phyloP scores from a whole-genome alignment of 2,329 filamentous ascomycete genomes.

The Cercospora zeina region DNA sequence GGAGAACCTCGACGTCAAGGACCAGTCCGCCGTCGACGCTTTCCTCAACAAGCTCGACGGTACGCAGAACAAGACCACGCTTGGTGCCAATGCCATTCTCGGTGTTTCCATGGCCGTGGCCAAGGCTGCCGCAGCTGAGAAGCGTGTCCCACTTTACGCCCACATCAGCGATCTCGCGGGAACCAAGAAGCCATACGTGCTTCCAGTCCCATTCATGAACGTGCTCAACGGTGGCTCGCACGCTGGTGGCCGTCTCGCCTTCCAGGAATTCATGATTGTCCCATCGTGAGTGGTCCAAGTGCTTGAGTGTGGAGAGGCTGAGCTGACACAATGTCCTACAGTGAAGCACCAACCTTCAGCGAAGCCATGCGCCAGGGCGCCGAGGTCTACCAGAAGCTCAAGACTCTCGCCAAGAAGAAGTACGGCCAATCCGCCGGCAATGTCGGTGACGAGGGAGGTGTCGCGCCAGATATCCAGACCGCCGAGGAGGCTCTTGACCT shows the following conservation, averaged over 20 bases:
- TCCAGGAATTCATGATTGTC: constrained; percentile 61
- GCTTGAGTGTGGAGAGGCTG: no score
- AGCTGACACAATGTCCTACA: constrained; percentile 29
- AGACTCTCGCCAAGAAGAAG: constrained; percentile 96
- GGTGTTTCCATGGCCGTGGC: constrained; percentile 62
- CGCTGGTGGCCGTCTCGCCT: constrained; percentile 81
- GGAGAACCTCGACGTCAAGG: constrained; percentile 56
- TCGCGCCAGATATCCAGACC: constrained; percentile 97
- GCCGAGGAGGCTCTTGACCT: constrained; percentile 95
- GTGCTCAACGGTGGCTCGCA: constrained; percentile 76
- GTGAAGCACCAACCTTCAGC: constrained; percentile 76
- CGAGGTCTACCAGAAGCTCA: constrained; percentile 98
- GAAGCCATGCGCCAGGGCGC: constrained; percentile 95
- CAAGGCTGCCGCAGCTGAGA: constrained; percentile 58
- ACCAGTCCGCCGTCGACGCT: constrained; percentile 56
- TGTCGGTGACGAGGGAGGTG: constrained; percentile 98
- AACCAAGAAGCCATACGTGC: constrained; percentile 56
- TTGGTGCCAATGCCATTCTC: constrained; percentile 62
- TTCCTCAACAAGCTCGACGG: constrained; percentile 59
- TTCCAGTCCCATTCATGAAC: constrained; percentile 61
- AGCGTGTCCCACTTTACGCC: constrained; percentile 58
- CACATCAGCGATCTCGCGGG: constrained; percentile 58
- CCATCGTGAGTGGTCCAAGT: constrained; percentile 44
- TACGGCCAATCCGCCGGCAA: constrained; percentile 99
- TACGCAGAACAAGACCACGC: constrained; percentile 59